phyloP scores from a whole-genome alignment of 495 filamentous ascomycete genomes.

The Trichoderma erinaceum region DNA sequence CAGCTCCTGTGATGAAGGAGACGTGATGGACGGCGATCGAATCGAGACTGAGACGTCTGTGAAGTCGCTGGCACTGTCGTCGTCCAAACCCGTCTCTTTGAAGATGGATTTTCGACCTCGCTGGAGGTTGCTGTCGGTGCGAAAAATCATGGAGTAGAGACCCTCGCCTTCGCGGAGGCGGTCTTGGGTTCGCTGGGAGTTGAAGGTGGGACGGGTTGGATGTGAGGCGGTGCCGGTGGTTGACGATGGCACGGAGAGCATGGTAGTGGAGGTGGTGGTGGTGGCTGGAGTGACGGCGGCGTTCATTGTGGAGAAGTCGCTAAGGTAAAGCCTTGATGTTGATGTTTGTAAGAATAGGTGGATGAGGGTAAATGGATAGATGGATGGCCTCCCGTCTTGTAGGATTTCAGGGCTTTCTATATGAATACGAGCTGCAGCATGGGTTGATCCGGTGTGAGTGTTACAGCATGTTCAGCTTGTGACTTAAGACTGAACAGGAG shows the following conservation, averaged over 20 bases:
- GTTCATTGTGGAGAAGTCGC: neutral
- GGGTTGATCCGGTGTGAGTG: too few species aligned
- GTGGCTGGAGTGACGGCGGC: neutral
- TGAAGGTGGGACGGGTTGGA: slow-evolving; percentile 30
- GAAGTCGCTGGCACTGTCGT: slow-evolving; percentile 19
- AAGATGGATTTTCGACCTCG: slow-evolving; percentile 30
- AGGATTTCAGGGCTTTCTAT: too few species aligned
- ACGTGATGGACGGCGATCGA: neutral
- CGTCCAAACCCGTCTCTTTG: slow-evolving; percentile 32
- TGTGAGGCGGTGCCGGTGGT: neutral
- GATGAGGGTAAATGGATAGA: neutral
- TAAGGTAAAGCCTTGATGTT: neutral
- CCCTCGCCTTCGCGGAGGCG: slow-evolving; percentile 30
- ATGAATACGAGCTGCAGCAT: too few species aligned
- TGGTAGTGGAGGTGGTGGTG: neutral
- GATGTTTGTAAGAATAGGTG: neutral
- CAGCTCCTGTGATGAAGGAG: neutral
- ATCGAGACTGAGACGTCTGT: neutral
- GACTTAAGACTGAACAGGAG: too few species aligned
- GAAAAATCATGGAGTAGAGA: slow-evolving; percentile 16
- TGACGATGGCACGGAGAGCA: neutral
- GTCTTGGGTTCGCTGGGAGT: slow-evolving; percentile 30
- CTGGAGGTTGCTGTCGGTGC: slow-evolving; percentile 23
- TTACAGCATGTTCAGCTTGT: too few species aligned
- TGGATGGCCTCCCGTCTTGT: neutral